Base-by-base conservation (phyloP, 805 yeast species). In the Metschnikowia cubensis region DNA sequence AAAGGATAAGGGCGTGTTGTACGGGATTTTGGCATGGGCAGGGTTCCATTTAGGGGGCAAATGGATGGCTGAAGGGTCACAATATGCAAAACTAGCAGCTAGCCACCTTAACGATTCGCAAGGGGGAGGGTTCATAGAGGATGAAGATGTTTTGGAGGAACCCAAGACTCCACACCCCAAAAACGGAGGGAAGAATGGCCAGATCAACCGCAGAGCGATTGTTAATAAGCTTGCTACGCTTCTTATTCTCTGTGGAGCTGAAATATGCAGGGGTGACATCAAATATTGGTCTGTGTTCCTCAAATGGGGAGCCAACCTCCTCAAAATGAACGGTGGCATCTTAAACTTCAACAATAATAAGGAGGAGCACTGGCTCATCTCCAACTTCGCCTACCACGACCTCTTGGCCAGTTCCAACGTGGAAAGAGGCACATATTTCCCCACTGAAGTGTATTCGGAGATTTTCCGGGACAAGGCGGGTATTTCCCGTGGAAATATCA, bases 321-420 rank as follows among this genome's bases (percentile, higher is more conserved):
- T 88, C 35, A 70, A 74, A 49, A 64, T 72, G 47, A 76, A 82
- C 52, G 92, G 91, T 13, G 92, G 92, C 0, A 65, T 85, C 22
- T 75, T 82, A 20, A 69, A 69, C 47, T 71, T 71, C 64, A 77
- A 76, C 56, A 71, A 69, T 31, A 76, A 78, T 59, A 79, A 79
- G 54, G 84, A 81, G 55, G 80, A 83, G 55, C 81, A 84, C 53
- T 87, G 91, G 85, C 70, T 87, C 46, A 80, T 85, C 18, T 81
- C 89, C 7, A 87, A 84, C 65, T 88, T 85, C 67, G 89, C 89
- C 1, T 88, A 87, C 62, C 94, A 87, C 63, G 95, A 87, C 62
- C 76, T 88, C 32, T 71, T 85, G 54, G 81, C 91, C 1, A 77
- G 84, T 42, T 78, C 85, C 10, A 74, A 79, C 1, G 71, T 77